These are phyloP conservation scores for Trichosporon coremiiforme DNA, from an alignment of 1,284 basidiomycete genomes.

Conservation along the genomic window DNA sequence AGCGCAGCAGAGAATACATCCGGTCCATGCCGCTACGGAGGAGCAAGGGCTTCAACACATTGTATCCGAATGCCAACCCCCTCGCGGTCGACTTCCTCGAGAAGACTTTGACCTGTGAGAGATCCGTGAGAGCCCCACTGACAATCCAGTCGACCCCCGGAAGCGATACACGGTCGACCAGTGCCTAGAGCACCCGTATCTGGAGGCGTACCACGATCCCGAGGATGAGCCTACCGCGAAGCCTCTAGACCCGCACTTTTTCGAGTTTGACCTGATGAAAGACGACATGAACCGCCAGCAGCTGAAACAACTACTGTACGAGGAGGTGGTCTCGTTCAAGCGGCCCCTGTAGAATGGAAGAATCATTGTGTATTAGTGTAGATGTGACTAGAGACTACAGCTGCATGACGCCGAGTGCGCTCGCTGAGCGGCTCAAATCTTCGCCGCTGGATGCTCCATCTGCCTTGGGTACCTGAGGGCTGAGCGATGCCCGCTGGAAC, in stretches of 20 bases:
- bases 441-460: neutral
- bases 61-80: constrained; percentile 85
- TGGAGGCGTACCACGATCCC: constrained; percentile 84
- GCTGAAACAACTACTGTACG: constrained; percentile 65
- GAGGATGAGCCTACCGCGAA: constrained; percentile 90
- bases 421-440: no score
- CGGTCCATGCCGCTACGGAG: constrained; percentile 85
- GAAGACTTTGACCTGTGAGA: constrained; percentile 73
- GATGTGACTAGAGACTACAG: neutral
- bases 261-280: constrained; percentile 92
- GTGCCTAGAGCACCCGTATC: constrained; percentile 85
- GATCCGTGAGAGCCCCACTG: neutral
- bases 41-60: constrained; percentile 69
- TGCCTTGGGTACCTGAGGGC: neutral
- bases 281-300: constrained; percentile 86
- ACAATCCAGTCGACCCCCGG: constrained; percentile 75
- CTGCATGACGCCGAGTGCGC: no score
- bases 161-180: constrained; percentile 88
- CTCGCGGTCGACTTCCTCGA: constrained; percentile 87
- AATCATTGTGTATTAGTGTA: constrained; percentile 1
- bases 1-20: constrained; percentile 84
- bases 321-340: constrained; percentile 76
- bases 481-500: neutral
- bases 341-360: neutral
- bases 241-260: constrained; percentile 86